A percentile compares a stretch with the other conserved stretches of the same genome.
These are phyloP conservation scores for Extremus antarcticus DNA, from an alignment of 495 filamentous ascomycete genomes.

Conservation along the genomic window DNA sequence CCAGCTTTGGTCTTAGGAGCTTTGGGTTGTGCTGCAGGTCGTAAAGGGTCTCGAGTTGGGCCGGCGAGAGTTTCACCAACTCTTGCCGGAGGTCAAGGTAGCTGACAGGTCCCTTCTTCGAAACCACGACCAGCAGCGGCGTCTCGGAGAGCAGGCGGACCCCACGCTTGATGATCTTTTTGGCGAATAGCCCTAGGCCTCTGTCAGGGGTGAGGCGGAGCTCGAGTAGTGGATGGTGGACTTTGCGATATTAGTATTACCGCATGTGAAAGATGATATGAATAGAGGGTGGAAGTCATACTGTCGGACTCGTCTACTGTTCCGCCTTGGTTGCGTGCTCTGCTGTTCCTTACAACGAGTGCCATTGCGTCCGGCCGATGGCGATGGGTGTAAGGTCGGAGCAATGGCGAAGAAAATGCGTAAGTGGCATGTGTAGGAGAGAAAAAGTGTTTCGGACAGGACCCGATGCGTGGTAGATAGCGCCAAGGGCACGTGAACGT, in stretches of 20 bases:
- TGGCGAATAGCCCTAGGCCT: slow-evolving; percentile 14
- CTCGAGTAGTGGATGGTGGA: slow-evolving; percentile 3
- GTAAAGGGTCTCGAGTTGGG: slow-evolving; percentile 15
- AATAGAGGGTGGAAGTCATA: neutral
- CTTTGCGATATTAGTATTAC: neutral
- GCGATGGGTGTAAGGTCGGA: neutral
- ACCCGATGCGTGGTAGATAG: too few species aligned
- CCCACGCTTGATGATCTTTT: slow-evolving; percentile 4
- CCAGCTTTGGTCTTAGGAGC: neutral
- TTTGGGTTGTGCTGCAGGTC: slow-evolving; percentile 12
- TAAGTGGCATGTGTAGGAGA: too few species aligned
- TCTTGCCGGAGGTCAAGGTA: slow-evolving; percentile 15
- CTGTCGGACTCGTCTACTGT: neutral
- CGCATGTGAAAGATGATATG: neutral
- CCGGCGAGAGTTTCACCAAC: slow-evolving; percentile 16
- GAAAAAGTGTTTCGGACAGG: too few species aligned
- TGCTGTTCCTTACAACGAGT: neutral
- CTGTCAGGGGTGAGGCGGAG: neutral
- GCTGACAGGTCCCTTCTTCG: slow-evolving; percentile 27
- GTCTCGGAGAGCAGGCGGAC: slow-evolving; percentile 55
- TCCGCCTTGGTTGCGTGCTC: neutral
- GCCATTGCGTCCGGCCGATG: neutral
- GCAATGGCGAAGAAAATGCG: too few species aligned
- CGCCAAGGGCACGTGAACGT: too few species aligned
- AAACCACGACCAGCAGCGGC: slow-evolving; percentile 54